phyloP scores from a whole-genome alignment of 805 yeast species.

The Sungouiozyma intestinalis region DNA sequence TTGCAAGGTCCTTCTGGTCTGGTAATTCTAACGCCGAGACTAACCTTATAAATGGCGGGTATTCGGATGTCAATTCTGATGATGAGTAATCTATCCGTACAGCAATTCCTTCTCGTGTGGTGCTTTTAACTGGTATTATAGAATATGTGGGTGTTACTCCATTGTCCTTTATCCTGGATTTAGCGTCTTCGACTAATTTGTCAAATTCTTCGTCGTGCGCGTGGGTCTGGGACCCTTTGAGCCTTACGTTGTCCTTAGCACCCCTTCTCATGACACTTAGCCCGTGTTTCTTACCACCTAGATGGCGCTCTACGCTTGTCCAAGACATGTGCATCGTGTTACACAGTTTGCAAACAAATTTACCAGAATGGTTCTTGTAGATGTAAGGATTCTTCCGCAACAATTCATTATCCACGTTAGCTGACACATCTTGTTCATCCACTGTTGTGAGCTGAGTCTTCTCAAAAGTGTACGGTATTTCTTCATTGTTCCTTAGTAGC shows the following conservation, averaged over 20 bases:
- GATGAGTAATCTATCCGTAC: conserved; percentile 41
- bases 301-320: conserved; percentile 71
- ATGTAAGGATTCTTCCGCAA: conserved; percentile 52
- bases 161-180: conserved; percentile 8
- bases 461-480: conserved; percentile 31
- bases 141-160: conserved; percentile 49
- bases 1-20: conserved; percentile 37
- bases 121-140: conserved; percentile 58
- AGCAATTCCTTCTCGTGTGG: conserved; percentile 52
- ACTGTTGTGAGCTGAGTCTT: conserved; percentile 34
- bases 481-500: conserved; percentile 35
- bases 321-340: conserved; percentile 73
- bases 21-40: conserved; percentile 69
- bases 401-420: conserved; percentile 4
- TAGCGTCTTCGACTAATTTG: conserved; percentile 12
- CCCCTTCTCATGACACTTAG: conserved; percentile 57
- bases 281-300: conserved; percentile 78
- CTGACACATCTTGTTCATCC: conserved; percentile 42
- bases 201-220: conserved; percentile 9
- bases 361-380: conserved; percentile 72
- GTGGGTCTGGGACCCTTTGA: neutral
- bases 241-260: neutral
- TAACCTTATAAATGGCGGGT: conserved; percentile 54
- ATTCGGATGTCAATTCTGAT: conserved; percentile 1
- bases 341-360: conserved; percentile 76